phyloP scores from a whole-genome alignment of 306 rosid genomes.

The Ammopiptanthus mongolicus region DNA sequence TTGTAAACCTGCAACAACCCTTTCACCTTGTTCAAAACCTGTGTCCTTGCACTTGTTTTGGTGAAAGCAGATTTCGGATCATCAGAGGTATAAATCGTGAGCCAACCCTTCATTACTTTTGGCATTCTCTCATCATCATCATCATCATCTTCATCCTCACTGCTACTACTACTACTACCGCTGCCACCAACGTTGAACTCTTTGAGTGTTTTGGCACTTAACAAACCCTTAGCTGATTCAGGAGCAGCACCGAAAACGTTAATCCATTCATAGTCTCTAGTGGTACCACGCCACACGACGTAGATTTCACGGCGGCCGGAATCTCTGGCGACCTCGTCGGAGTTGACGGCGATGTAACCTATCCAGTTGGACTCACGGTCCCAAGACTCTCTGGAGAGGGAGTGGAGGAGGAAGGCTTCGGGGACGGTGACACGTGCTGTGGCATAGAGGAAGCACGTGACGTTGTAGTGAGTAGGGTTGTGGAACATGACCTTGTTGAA shows the following conservation, averaged over 20 bases:
- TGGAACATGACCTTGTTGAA: constrained; percentile 52
- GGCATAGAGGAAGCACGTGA: constrained; percentile 56
- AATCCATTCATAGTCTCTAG: constrained; percentile 51
- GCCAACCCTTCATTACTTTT: constrained; percentile 67
- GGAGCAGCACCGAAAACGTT: constrained; percentile 36
- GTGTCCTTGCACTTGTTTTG: constrained; percentile 44
- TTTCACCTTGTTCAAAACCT: constrained; percentile 29
- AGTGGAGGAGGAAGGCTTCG: constrained; percentile 47
- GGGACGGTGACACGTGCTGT: constrained; percentile 54
- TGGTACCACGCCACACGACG: constrained; percentile 66
- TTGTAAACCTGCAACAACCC: constrained; percentile 28
- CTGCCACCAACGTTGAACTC: neutral
- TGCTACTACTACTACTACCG: neutral
- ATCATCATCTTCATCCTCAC: neutral
- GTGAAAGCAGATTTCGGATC: constrained; percentile 46
- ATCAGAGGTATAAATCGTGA: constrained; percentile 45
- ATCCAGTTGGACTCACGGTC: constrained; percentile 80
- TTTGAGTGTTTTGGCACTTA: constrained; percentile 6
- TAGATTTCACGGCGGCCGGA: constrained; percentile 60
- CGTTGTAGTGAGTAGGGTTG: constrained; percentile 29
- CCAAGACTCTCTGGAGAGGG: constrained; percentile 56
- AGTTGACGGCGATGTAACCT: constrained; percentile 59
- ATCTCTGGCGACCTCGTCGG: constrained; percentile 20
- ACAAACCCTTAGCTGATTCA: constrained; percentile 10
- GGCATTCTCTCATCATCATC: constrained; percentile 23